Evolutionary conservation across 2,329 filamentous ascomycete genomes (phyloP), one percentile per base, ranked within the genome.

Genomic region (Diaporthe batatas): DNA sequence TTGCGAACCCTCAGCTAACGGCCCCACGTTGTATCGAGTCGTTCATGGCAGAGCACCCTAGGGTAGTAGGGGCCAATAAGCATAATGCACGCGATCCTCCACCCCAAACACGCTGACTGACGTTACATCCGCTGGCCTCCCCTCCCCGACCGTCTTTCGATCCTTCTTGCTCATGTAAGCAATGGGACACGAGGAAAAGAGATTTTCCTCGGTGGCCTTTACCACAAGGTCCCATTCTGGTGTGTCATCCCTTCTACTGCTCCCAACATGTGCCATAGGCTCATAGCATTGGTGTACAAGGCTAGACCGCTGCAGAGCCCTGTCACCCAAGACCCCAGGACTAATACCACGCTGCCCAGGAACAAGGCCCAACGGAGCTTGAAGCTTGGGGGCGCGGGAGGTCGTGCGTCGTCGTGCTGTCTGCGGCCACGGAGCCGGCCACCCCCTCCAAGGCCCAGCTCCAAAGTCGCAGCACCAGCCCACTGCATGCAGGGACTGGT

Each of bases 401-500:
- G 62, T 65, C 62, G 62, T 65, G 62, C 62, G 62, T 51, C 44
- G 62, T 32, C 16, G 32, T 36, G 59, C 2, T 11, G 29, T n/a
- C 62, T 65, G 62, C 62, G 62, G 62, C 62, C 62, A 65, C 62
- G 44, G 62, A 51, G 62, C 62, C 62, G 62, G 23, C 62, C 62
- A 65, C 47, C 42, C 57, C 34, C 53, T 14, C 36, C 36, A 25
- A 11, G 12, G 54, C 21, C 59, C 59, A 65, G 59, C 59, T 6
- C 39, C 25, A 62, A 21, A 11, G 18, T 16, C n/a, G 58, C 25
- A 42, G 39, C 39, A 42, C 57, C 34, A 47, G 39, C 58, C 44
- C 62, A 25, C 62, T 65, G 62, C 62, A 65, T 65, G 62, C 62
- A 65, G 62, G 62, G 62, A 65, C 62, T 65, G 57, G 57, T 62